phyloP scores from a whole-genome alignment of 306 rosid species.

The Herpetospermum pedunculosum region DNA sequence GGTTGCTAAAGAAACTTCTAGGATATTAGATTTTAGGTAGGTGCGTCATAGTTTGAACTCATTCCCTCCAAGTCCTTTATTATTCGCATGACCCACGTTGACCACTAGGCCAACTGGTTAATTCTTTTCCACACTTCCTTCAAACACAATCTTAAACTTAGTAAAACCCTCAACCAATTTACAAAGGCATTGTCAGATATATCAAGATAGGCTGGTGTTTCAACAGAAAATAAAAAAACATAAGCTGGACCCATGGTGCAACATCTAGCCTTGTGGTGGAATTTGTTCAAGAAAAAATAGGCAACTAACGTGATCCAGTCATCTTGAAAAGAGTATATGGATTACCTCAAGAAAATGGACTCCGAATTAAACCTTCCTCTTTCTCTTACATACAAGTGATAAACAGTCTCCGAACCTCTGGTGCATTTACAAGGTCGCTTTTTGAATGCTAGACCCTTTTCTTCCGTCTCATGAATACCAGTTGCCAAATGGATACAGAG shows the following conservation, averaged over 20 bases:
- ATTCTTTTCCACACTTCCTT: no score
- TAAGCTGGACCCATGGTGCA: no score
- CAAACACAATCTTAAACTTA: no score
- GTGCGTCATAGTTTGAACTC: no score
- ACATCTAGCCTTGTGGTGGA: background rate
- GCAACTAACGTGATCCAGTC: background rate
- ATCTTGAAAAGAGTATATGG: background rate
- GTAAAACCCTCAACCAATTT: no score
- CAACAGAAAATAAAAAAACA: no score
- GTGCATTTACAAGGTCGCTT: conserved; percentile 88
- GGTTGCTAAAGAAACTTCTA: no score
- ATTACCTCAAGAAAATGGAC: conserved; percentile 81
- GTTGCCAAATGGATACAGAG: conserved; percentile 97
- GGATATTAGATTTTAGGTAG: no score
- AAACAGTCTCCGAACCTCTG: conserved; percentile 52
- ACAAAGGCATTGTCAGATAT: background rate
- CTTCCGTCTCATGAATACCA: conserved; percentile 55
- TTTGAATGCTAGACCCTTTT: conserved; percentile 43
- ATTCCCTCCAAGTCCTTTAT: no score
- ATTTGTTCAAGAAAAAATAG: background rate
- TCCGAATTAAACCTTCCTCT: conserved; percentile 82
- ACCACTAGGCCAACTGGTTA: no score
- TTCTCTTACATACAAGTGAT: conserved; percentile 77
- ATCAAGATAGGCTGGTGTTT: background rate
- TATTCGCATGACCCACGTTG: no score